Conservation (phyloP, 768 basidiomycete genomes). For the Leccinum ochraceum region DNA sequence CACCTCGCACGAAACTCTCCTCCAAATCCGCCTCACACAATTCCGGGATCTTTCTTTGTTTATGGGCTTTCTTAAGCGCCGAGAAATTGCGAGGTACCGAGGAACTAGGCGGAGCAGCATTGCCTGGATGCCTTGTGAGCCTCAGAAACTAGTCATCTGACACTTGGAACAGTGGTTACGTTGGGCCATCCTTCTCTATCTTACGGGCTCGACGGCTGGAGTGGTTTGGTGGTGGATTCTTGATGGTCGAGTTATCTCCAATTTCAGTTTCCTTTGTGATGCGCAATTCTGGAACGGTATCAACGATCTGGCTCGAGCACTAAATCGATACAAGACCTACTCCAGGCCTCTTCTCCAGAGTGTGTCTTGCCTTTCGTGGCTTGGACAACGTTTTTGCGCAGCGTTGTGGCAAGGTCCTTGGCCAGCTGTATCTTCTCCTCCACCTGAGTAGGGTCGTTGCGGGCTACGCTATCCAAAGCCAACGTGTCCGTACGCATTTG, state of each 20-base stretch:
- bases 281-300: slow-evolving; percentile 55
- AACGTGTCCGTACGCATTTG: slow-evolving; percentile 62
- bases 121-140: slow-evolving; percentile 31
- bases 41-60: slow-evolving; percentile 61
- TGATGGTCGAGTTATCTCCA: slow-evolving; percentile 81
- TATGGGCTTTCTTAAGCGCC: slow-evolving; percentile 68
- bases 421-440: slow-evolving; percentile 58
- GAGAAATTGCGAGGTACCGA: slow-evolving; percentile 54
- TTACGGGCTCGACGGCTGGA: slow-evolving; percentile 51
- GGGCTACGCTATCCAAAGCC: slow-evolving; percentile 41
- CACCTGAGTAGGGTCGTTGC: slow-evolving; percentile 49
- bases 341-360: slow-evolving; percentile 51
- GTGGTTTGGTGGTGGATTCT: slow-evolving; percentile 49
- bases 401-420: slow-evolving; percentile 68
- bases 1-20: slow-evolving; percentile 86
- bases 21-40: slow-evolving; percentile 81
- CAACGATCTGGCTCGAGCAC: neutral
- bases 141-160: slow-evolving; percentile 32
- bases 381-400: slow-evolving; percentile 87
- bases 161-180: slow-evolving; percentile 26
- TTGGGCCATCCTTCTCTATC: slow-evolving; percentile 39
- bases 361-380: slow-evolving; percentile 50
- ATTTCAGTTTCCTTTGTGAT: slow-evolving; percentile 83
- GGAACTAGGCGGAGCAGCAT: slow-evolving; percentile 33
- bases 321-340: slow-evolving; percentile 38